Evolutionary conservation across 2,329 filamentous ascomycete species (phyloP), one percentile per base, ranked within the genome.

Genomic region (Aspergillus spinulosporus): DNA sequence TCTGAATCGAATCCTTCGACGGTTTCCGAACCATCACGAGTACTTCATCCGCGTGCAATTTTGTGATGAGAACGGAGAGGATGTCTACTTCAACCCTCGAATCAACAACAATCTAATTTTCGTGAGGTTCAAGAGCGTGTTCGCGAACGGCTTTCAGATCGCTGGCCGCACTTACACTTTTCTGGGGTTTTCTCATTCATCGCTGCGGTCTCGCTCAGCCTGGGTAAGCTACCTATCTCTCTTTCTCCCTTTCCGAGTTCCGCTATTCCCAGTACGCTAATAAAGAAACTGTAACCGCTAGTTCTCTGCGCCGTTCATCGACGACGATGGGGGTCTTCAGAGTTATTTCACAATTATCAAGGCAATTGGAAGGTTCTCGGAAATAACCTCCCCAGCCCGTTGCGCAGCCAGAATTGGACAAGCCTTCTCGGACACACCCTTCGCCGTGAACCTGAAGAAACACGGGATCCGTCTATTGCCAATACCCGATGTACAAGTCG

Each of bases 131-230:
- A 82, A 82, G 51, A 59, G 67, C 0, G 74, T 90, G 0, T 76
- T 94, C 6, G 69, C 75, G 2, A 65, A 77, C 0, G 86, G 85
- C 0, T 83, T 95, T 29, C 66, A 73, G 1, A 83, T 93, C 52
- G 88, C 82, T 2, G 88, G 85, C 0, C 78, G 85, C 9, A 66
- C 71, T 0, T 91, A 85, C 64, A 72, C 74, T 0, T 93, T 92
- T 64, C 77, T 93, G 0, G 89, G 89, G 0, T 93, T 92, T 69
- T 92, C 88, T 0, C 87, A 92, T 69, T 93, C 89, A 0, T 92
- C 89, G 0, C 78, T 93, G 3, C 80, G 89, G 9, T 80, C 84
- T 0, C 88, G 90, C 57, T 85, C 86, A 0, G 85, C 82, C 28
- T 92, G 88, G 89, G 62, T 58, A 61, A 56, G 58, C 28, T 32